These are phyloP conservation scores for Acacia confusa DNA, from an alignment of 306 rosid genomes.

Conservation along the genomic window DNA sequence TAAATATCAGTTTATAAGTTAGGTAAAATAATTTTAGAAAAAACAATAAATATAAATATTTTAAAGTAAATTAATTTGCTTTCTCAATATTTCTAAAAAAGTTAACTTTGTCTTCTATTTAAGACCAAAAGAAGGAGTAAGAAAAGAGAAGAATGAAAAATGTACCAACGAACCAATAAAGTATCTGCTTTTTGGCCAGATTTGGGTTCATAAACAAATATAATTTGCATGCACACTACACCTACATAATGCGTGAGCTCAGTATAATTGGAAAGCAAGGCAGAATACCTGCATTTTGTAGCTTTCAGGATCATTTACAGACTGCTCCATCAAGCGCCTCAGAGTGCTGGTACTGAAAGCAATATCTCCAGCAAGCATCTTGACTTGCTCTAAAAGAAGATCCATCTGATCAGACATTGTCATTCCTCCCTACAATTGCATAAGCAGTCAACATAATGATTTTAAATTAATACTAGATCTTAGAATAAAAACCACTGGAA, in stretches of 20 bases:
- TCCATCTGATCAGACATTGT: slow-evolving; percentile 92
- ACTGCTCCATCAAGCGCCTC: slow-evolving; percentile 93
- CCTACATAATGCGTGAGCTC: slow-evolving; percentile 13
- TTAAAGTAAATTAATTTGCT: too few relatives aligned
- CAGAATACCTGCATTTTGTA: slow-evolving; percentile 71
- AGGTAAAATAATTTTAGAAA: too few relatives aligned
- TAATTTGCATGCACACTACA: background rate
- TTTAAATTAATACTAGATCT: background rate
- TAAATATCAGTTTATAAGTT: too few relatives aligned
- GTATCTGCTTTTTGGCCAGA: background rate
- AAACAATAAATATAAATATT: too few relatives aligned
- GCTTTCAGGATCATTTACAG: slow-evolving; percentile 77
- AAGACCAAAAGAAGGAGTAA: too few relatives aligned
- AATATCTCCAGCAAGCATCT: slow-evolving; percentile 98
- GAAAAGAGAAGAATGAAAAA: background rate
- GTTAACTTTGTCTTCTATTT: too few relatives aligned
- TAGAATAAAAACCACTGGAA: slow-evolving; percentile 16
- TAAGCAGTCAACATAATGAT: slow-evolving; percentile 22
- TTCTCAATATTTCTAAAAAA: too few relatives aligned
- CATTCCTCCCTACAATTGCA: slow-evolving; percentile 74
- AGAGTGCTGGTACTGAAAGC: slow-evolving; percentile 96
- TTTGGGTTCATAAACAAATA: background rate
- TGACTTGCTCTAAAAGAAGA: slow-evolving; percentile 96
- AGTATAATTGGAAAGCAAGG: slow-evolving; percentile 1
- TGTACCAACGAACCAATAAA: background rate